phyloP scores from a whole-genome alignment of 1,284 basidiomycete genomes.

The Boletus smithii region DNA sequence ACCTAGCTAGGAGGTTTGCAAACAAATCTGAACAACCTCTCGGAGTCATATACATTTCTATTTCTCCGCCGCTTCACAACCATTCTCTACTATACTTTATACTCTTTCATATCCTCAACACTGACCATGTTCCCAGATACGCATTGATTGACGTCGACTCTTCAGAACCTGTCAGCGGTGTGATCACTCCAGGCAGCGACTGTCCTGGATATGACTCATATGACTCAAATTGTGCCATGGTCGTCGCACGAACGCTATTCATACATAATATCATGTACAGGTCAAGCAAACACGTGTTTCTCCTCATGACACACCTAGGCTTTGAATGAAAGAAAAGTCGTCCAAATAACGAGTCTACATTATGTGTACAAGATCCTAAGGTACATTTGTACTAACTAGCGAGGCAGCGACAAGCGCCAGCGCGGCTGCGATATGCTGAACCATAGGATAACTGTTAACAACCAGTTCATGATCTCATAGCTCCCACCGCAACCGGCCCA shows the following conservation, averaged over 20 bases:
- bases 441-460: neutral
- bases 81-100: no score
- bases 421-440: conserved; percentile 14
- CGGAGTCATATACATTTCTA: neutral
- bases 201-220: neutral
- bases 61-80: no score
- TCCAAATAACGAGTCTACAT: conserved; percentile 11
- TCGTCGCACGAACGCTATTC: neutral
- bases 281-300: conserved; percentile 1
- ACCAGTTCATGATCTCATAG: conserved; percentile 20
- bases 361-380: conserved; percentile 26
- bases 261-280: no score
- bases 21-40: no score
- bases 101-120: no score
- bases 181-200: neutral
- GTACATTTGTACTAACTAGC: conserved; percentile 17
- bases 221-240: no score
- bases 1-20: no score
- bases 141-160: neutral
- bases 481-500: conserved; percentile 15
- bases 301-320: neutral
- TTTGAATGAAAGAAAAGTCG: neutral
- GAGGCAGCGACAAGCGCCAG: conserved; percentile 19
- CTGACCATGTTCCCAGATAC: no score
- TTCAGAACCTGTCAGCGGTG: neutral